Conservation (phyloP, 2,329 filamentous ascomycete species). For the Aphanocladium album region DNA sequence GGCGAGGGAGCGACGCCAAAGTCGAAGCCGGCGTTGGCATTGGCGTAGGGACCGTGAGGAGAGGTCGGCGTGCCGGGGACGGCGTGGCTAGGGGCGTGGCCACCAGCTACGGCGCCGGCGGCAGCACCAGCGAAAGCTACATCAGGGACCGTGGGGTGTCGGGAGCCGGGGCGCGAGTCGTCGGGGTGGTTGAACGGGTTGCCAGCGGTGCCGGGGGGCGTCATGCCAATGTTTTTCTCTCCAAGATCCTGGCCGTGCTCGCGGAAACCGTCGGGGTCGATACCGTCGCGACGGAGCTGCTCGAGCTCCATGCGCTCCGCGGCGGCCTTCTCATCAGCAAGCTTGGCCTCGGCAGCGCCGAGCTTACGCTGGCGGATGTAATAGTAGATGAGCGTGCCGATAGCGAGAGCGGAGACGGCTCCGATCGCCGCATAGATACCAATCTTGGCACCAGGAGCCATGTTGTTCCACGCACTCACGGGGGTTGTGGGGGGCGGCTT, state of each 20-base stretch:
- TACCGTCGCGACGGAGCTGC: conserved; percentile 41
- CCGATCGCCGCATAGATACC: conserved; percentile 47
- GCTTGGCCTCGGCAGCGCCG: conserved; percentile 46
- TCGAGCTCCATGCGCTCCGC: conserved; percentile 49
- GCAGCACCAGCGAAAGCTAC: conserved; percentile 1
- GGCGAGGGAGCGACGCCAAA: conserved; percentile 10
- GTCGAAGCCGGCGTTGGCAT: conserved; percentile 3
- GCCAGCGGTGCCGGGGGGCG: conserved; percentile 7
- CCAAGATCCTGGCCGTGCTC: conserved; percentile 22
- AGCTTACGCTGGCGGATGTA: conserved; percentile 51
- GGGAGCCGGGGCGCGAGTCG: conserved; percentile 7
- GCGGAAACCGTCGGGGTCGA: conserved; percentile 43
- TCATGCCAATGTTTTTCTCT: neutral
- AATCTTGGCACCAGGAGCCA: conserved; percentile 45
- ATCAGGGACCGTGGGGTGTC: neutral
- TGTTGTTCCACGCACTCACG: conserved; percentile 49
- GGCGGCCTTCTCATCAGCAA: conserved; percentile 39
- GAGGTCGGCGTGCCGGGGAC: conserved; percentile 6
- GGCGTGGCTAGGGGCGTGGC: conserved; percentile 3
- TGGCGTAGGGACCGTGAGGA: neutral
- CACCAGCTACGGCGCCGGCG: neutral
- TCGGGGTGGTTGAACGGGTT: conserved; percentile 9
- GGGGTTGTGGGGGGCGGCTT: conserved; percentile 37
- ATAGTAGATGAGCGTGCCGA: conserved; percentile 43
- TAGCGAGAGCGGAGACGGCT: conserved; percentile 37